Evolutionary conservation across 2,329 filamentous ascomycete species (phyloP), one percentile per base, ranked within the genome.

Genomic region (Alternaria triticimaculans): DNA sequence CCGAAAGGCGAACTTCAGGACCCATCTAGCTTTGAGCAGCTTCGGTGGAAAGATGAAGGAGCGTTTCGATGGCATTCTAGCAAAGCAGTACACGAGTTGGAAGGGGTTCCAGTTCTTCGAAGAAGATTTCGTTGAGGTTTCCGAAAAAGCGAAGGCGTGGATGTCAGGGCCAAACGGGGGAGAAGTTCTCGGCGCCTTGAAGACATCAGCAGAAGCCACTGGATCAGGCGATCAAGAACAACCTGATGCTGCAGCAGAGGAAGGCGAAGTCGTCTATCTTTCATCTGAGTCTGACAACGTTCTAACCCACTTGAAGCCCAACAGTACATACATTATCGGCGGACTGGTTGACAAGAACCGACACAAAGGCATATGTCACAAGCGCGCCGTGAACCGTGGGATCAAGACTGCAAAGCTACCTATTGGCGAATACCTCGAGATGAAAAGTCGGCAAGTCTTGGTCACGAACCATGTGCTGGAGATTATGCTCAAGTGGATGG

Each of bases 391-490:
- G 57, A 88, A 90, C 58, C 86, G 86, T 65, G 92, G 92, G 0
- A 88, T 99, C 72, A 90, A 91, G 67, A 98, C 96, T 0, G 96
- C 95, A 2, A 94, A 93, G 77, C 80, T 99, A 59, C 96, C 96
- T 0, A 98, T 99, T 72, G 93, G 94, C n/a, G 90, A 98, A 66
- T 98, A 93, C 79, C 90, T 99, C 85, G 87, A 93, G 67, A 96
- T 99, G 92, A 87, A 90, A 60, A 94, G 91, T 72, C 88, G 96
- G 30, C 89, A 91, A 72, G 92, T 99, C 5, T 83, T 99, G 61
- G 90, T 95, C 4, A 97, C 95, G 8, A 99, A 98, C 76, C 96
- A 99, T 76, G 96, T 99, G 2, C 88, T 96, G 50, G 95, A 98
- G 81, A 98, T 99, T 66, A 97, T 99, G 93, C 82, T 97, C 49